Conservation (phyloP, 176 grass and related monocot genomes). For the Leersia perrieri region DNA sequence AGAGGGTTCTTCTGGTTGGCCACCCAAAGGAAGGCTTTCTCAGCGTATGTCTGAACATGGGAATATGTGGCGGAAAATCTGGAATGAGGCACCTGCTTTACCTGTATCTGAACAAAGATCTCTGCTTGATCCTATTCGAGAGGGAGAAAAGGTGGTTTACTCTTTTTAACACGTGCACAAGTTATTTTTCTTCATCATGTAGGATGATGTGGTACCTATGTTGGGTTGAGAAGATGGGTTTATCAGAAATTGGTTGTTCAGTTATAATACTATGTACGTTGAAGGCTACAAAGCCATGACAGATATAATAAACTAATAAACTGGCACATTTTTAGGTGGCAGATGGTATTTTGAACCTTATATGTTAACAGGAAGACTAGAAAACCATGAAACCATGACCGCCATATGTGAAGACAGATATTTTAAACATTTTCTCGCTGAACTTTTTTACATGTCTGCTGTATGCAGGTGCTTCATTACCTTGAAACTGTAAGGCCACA, state of each 20-base stretch:
- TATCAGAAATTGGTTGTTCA: background rate
- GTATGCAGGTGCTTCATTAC: constrained; percentile 82
- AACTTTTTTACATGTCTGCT: constrained; percentile 25
- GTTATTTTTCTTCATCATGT: constrained; percentile 23
- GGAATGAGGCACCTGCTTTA: constrained; percentile 82
- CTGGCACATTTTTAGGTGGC: constrained; percentile 3
- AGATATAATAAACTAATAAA: background rate
- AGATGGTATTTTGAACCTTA: background rate
- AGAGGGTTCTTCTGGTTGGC: constrained; percentile 59
- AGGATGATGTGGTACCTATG: background rate
- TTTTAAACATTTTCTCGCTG: background rate
- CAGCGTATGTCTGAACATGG: constrained; percentile 91
- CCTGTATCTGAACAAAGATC: constrained; percentile 82
- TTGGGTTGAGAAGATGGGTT: background rate
- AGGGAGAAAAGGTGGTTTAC: constrained; percentile 90
- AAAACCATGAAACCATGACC: background rate
- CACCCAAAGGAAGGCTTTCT: constrained; percentile 83
- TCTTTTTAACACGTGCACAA: background rate
- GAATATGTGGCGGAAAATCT: constrained; percentile 92
- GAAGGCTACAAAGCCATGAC: background rate
- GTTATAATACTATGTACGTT: background rate
- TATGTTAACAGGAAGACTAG: background rate
- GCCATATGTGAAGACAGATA: background rate
- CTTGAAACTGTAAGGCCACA: constrained; percentile 92
- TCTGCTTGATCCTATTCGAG: constrained; percentile 76